Evolutionary conservation across 305 asterid genomes (phyloP).

Genomic region (Fraxinus ornus): DNA sequence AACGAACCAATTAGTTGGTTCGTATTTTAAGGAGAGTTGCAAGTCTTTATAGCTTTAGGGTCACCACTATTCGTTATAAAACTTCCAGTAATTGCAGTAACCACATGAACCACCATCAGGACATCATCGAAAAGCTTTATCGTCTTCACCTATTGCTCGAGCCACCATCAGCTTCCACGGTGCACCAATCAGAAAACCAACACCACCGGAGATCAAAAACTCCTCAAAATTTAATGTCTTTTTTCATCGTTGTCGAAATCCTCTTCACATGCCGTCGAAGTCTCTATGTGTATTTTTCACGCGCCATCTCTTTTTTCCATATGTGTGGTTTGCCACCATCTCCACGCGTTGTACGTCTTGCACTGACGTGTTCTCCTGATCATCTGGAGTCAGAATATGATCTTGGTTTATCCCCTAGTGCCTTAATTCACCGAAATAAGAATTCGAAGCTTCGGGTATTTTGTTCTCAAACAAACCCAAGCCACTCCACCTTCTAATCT

Average conservation of each 20-base stretch:
- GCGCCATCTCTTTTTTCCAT: neutral
- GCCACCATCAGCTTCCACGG: neutral
- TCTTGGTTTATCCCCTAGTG: neutral
- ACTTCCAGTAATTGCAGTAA: neutral
- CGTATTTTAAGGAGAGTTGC: neutral
- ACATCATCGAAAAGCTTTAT: neutral
- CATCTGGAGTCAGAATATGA: neutral
- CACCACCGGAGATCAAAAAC: neutral
- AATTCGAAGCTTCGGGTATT: neutral
- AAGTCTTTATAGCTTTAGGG: neutral
- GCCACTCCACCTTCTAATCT: neutral
- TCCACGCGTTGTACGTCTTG: neutral
- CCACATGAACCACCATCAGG: neutral
- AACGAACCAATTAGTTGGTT: neutral
- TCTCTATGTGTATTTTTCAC: neutral
- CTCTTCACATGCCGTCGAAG: neutral
- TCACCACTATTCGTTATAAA: neutral
- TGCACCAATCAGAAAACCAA: neutral
- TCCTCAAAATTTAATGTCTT: neutral
- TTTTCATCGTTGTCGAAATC: neutral
- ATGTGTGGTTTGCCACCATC: neutral
- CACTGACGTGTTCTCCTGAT: neutral
- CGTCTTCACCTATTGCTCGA: neutral
- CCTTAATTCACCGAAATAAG: neutral
- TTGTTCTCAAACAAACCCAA: neutral